Conservation (phyloP, 2,329 filamentous ascomycete genomes). For the Plenodomus biglobosus region DNA sequence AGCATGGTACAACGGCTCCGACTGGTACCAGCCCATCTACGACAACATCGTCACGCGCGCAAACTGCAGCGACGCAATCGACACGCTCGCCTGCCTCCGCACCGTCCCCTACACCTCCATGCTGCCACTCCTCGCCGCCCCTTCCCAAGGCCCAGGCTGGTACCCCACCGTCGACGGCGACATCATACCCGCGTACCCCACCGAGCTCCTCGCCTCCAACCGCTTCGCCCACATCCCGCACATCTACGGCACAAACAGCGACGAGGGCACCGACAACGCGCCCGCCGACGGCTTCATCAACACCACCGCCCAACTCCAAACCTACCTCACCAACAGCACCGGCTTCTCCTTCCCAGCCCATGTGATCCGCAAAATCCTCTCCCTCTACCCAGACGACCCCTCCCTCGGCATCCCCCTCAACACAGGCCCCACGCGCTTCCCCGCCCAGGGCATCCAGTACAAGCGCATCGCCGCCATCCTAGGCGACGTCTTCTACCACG, state of each 20-base stretch:
- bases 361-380: slow-evolving; percentile 36
- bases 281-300: slow-evolving; percentile 57
- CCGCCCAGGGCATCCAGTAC: slow-evolving; percentile 49
- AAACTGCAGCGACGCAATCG: slow-evolving; percentile 57
- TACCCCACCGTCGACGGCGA: slow-evolving; percentile 59
- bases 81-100: slow-evolving; percentile 56
- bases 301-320: slow-evolving; percentile 54
- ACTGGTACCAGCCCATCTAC: slow-evolving; percentile 55
- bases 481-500: slow-evolving; percentile 61
- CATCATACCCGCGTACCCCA: slow-evolving; percentile 57
- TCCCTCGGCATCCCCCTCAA: slow-evolving; percentile 38
- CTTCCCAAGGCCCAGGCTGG: slow-evolving; percentile 41
- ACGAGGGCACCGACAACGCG: slow-evolving; percentile 65
- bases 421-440: slow-evolving; percentile 35
- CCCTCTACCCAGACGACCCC: slow-evolving; percentile 41
- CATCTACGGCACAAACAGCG: slow-evolving; percentile 64
- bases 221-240: slow-evolving; percentile 66
- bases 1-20: slow-evolving; percentile 43
- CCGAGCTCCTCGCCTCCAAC: slow-evolving; percentile 57
- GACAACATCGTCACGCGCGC: slow-evolving; percentile 48
- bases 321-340: slow-evolving; percentile 38
- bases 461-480: slow-evolving; percentile 55
- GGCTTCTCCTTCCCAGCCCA: slow-evolving; percentile 36
- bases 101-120: slow-evolving; percentile 61
- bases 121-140: slow-evolving; percentile 55